Conservation (phyloP, 2,329 filamentous ascomycete species). For the Fusarium buxicola region DNA sequence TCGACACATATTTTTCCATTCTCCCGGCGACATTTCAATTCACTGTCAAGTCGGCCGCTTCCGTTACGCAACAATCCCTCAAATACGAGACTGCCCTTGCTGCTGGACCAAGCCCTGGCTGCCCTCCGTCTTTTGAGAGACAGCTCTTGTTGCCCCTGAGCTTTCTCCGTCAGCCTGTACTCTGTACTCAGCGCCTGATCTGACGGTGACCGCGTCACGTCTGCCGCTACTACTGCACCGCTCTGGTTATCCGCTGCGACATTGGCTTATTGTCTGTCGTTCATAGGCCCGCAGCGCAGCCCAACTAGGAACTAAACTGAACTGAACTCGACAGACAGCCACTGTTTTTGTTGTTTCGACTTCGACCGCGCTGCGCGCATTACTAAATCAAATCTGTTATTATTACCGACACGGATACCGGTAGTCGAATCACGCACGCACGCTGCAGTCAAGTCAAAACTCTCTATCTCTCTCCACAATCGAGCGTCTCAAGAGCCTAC, state of each 20-base stretch:
- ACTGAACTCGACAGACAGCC: slow-evolving; percentile 23
- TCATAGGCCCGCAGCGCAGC: not conserved
- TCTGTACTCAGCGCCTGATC: slow-evolving; percentile 14
- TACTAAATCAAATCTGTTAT: slow-evolving; percentile 5
- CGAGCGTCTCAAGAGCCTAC: no score
- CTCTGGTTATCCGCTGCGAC: slow-evolving; percentile 27
- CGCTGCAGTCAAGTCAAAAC: slow-evolving; percentile 16
- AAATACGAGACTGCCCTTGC: slow-evolving; percentile 36
- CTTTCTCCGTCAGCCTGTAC: slow-evolving; percentile 12
- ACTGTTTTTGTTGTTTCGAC: slow-evolving; percentile 28
- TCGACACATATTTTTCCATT: slow-evolving; percentile 12
- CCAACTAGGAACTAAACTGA: not conserved
- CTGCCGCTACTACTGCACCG: slow-evolving; percentile 5
- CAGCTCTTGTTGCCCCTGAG: slow-evolving; percentile 35
- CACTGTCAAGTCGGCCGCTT: not conserved
- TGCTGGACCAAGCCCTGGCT: slow-evolving; percentile 41
- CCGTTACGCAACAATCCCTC: slow-evolving; percentile 11
- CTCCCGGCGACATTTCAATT: not conserved
- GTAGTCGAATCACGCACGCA: slow-evolving; percentile 29
- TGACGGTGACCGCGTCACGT: slow-evolving; percentile 39
- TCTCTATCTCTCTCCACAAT: slow-evolving; percentile 9
- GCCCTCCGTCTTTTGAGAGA: slow-evolving; percentile 27
- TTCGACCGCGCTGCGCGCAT: slow-evolving; percentile 29
- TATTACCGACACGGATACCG: no score
- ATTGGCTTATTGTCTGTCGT: slow-evolving; percentile 13